Base-by-base conservation (phyloP, 2,329 filamentous ascomycete species). In the Cercospora nicotianae region DNA sequence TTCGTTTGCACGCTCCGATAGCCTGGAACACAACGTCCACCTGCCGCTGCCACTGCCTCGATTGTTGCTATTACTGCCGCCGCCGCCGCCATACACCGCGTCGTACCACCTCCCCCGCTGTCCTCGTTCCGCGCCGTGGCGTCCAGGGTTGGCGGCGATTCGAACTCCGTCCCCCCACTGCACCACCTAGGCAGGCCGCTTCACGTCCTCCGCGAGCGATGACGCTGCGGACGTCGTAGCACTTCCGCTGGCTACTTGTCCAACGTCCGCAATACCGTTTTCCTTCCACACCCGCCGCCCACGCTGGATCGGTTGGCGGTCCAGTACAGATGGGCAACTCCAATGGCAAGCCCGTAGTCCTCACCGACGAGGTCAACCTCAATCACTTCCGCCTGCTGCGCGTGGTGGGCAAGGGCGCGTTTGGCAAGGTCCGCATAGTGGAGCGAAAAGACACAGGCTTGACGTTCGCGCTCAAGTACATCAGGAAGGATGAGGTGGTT, bases 401-500 rank as follows among this genome's bases (percentile, higher is more conserved):
- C 78, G 95, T 99, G 71, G 95, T 99, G 74, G 95, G 95, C 73
- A 96, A 97, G 81, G 95, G 95, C 76, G 95, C 95, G 66, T 99
- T 99, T 84, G 95, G 95, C 77, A 99, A 99, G 82, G 95, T 99
- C 70, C 91, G 95, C 77, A 99, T 99, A 74, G 95, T 99, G 77
- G 95, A 99, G 85, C 89, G 94, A 74, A 98, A 98, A 82, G 95
- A 99, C 79, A 97, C 93, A 1, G 90, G 90, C 66, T 83, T 98
- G 75, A 94, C 94, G 2, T 99, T 99, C 81, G 95, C 95, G 55
- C 86, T 99, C 72, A 99, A 99, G 81, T 98, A 98, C 80, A 98
- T 98, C 72, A 90, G 94, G 73, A 98, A 97, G 87, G 94, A 98
- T 91, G 94, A 98, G 88, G 94, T 99, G 75, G 93, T 99, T 75